phyloP scores from a whole-genome alignment of 768 basidiomycete genomes.

The Tulasnella sp. region DNA sequence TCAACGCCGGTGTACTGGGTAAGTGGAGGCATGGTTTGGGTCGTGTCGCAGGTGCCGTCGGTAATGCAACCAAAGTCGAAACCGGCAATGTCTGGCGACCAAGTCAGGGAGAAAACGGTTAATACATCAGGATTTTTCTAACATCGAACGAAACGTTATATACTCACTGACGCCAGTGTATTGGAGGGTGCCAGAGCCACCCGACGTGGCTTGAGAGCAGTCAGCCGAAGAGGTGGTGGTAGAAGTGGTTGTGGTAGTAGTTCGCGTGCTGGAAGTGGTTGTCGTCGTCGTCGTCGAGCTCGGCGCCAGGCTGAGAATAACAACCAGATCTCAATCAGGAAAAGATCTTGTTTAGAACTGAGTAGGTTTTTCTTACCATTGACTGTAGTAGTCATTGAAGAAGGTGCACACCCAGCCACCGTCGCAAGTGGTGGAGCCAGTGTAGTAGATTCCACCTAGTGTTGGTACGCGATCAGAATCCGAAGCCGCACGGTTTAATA shows the following conservation, averaged over 20 bases:
- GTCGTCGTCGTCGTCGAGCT: background rate
- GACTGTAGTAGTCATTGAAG: background rate
- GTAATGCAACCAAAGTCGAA: constrained; percentile 16
- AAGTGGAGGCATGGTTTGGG: constrained; percentile 23
- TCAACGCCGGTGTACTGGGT: constrained; percentile 41
- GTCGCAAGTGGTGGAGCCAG: background rate
- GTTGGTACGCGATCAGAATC: background rate
- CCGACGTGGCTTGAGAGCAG: background rate
- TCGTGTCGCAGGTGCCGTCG: constrained; percentile 30
- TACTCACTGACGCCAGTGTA: constrained; percentile 14
- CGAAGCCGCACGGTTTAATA: too few species aligned
- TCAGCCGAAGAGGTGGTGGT: background rate
- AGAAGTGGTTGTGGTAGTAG: background rate
- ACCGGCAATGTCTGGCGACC: constrained; percentile 25
- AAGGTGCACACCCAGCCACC: constrained; percentile 2
- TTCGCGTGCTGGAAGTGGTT: background rate
- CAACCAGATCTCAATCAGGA: too few species aligned
- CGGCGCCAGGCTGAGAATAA: too few species aligned
- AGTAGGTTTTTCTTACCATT: constrained; percentile 1
- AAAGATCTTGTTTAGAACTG: too few species aligned
- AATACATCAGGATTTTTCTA: constrained; percentile 28
- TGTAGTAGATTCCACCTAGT: background rate
- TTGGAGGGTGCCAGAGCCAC: background rate
- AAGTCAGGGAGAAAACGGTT: constrained; percentile 35
- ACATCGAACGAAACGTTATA: background rate